phyloP scores from a whole-genome alignment of 345 rosid species.

The Ceriops decandra region DNA sequence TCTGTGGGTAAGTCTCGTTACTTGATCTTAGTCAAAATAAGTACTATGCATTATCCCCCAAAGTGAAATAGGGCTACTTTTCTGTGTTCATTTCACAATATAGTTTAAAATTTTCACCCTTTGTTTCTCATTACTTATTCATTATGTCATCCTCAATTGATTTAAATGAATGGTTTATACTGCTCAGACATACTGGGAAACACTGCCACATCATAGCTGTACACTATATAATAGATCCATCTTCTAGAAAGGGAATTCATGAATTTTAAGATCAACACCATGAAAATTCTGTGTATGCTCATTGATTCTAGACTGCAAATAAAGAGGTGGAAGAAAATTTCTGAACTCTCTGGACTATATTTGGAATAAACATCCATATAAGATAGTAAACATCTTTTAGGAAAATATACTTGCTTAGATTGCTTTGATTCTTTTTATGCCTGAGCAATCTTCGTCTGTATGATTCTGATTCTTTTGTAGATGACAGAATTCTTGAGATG shows the following conservation, averaged over 20 bases:
- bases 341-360: no score
- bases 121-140: no score
- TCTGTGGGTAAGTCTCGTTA: slow-evolving; percentile 46
- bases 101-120: no score
- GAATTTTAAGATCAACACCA: neutral
- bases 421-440: neutral
- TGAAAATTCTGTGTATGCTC: neutral
- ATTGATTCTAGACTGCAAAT: neutral
- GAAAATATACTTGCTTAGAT: neutral
- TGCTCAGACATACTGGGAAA: neutral
- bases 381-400: neutral
- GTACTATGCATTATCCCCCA: neutral
- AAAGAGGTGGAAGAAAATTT: neutral
- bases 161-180: no score
- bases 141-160: no score
- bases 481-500: slow-evolving; percentile 53
- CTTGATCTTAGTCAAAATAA: slow-evolving; percentile 7
- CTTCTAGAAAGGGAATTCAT: neutral
- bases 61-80: slow-evolving; percentile 1
- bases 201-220: neutral
- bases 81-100: neutral
- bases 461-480: slow-evolving; percentile 42
- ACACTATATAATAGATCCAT: neutral
- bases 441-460: slow-evolving; percentile 9
- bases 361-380: no score